Conservation (phyloP, 257 asterid genomes). For the Ajuga chamaepitys region DNA sequence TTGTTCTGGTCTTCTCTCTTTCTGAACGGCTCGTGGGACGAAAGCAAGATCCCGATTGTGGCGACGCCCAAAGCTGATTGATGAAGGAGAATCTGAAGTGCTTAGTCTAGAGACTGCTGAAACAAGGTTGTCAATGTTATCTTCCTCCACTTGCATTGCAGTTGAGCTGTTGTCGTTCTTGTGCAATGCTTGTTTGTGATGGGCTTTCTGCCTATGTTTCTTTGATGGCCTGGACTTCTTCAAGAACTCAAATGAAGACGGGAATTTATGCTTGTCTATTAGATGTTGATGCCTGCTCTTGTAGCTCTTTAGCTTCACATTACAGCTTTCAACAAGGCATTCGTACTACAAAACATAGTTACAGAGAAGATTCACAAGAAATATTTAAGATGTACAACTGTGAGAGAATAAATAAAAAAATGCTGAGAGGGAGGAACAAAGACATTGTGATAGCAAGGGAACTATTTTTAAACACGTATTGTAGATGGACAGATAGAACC, state of each 20-base stretch:
- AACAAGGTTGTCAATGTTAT: constrained; percentile 53
- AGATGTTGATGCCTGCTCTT: constrained; percentile 89
- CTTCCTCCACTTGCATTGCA: constrained; percentile 77
- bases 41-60: constrained; percentile 60
- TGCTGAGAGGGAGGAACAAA: not conserved
- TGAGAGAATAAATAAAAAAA: not conserved
- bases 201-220: constrained; percentile 66
- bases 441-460: not conserved
- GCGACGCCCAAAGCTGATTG: constrained; percentile 79
- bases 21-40: constrained; percentile 62
- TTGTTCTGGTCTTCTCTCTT: constrained; percentile 34
- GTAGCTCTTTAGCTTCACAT: constrained; percentile 70
- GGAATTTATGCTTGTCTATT: constrained; percentile 83
- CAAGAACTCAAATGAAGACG: constrained; percentile 73
- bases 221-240: constrained; percentile 77
- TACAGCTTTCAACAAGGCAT: constrained; percentile 97
- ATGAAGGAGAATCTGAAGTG: constrained; percentile 77
- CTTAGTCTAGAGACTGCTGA: constrained; percentile 77
- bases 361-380: not conserved
- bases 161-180: constrained; percentile 33
- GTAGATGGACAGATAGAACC: not conserved
- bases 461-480: not conserved
- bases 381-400: not conserved
- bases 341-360: constrained; percentile 47
- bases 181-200: constrained; percentile 25